Evolutionary conservation across 306 rosid genomes (phyloP), one percentile per base, ranked within the genome.

Genomic region (Fagus crenata): DNA sequence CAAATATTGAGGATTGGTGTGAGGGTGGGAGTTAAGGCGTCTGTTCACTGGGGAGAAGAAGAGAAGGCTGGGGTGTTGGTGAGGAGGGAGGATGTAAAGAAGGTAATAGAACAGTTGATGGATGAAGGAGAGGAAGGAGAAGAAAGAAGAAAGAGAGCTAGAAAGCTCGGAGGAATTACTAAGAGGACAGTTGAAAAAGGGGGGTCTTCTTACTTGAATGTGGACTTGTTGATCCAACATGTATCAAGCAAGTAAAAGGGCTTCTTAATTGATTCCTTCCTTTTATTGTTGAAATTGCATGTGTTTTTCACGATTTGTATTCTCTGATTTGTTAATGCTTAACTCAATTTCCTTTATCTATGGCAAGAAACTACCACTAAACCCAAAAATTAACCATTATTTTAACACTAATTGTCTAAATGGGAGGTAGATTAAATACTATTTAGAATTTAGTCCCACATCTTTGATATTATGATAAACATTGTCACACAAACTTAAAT

Each of bases 1-100:
- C 74, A 73, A 28, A 74, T 79, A 1, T 18, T 73, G 42, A 49
- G 63, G 40, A 49, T 73, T 36, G 78, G 78, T 33, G 49, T 79
- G 36, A 79, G 60, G 22, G 67, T 79, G 18, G 74, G 83, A 31
- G 68, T 40, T 4, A 49, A 73, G 36, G 51, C 5, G 9, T 31
- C 12, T 67, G 71, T 37, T 56, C 36, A 35, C 6, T 33, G 77
- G 77, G 67, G 69, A 0, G 18, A 63, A 42, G 77, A 71, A 42
- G 77, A 78, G 67, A 49, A 72, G 73, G 22, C 11, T 5, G 71
- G 55, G 4, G 74, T 73, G 31, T 39, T 79, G 22, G 74, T 79
- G 51, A 53, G 53, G 74, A 53, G 31, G 13, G 49, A 72, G 33
- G 74, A 64, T 4, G 65, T 73, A 2, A 31, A 39, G 68, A 49